These are phyloP conservation scores for Colletotrichum coccodes DNA, from an alignment of 2,329 filamentous ascomycete species.

Conservation along the genomic window DNA sequence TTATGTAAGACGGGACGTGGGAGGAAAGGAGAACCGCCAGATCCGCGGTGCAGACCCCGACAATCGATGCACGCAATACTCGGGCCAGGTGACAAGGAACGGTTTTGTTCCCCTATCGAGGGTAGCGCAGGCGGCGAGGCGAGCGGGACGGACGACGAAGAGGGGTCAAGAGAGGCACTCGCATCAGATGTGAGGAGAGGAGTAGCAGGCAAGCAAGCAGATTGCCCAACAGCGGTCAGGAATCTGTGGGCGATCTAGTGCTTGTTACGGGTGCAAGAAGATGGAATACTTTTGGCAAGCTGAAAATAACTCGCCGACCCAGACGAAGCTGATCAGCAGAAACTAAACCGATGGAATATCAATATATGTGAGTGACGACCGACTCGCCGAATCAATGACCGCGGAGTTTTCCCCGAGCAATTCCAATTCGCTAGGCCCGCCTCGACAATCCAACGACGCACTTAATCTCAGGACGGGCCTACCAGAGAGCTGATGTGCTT, in stretches of 20 bases:
- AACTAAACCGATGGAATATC: neutral
- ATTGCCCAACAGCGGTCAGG: slow-evolving; percentile 13
- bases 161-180: slow-evolving; percentile 5
- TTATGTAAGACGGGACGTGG: neutral
- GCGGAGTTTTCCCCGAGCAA: slow-evolving; percentile 2
- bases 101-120: slow-evolving; percentile 16
- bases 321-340: neutral
- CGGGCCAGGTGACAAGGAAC: slow-evolving; percentile 12
- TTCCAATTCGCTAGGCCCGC: neutral
- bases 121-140: slow-evolving; percentile 14
- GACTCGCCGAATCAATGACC: neutral
- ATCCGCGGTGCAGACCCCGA: no score
- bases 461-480: neutral
- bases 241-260: slow-evolving; percentile 11
- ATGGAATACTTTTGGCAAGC: neutral
- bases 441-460: neutral
- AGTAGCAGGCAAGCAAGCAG: slow-evolving; percentile 2
- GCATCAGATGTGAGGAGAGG: slow-evolving; percentile 1
- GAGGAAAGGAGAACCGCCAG: neutral
- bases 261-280: neutral
- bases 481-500: neutral
- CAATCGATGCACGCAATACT: slow-evolving; percentile 19
- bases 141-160: slow-evolving; percentile 9
- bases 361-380: neutral
- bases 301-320: slow-evolving; percentile 14